phyloP scores from a whole-genome alignment of 768 basidiomycete genomes.

The Obba rivulosa region DNA sequence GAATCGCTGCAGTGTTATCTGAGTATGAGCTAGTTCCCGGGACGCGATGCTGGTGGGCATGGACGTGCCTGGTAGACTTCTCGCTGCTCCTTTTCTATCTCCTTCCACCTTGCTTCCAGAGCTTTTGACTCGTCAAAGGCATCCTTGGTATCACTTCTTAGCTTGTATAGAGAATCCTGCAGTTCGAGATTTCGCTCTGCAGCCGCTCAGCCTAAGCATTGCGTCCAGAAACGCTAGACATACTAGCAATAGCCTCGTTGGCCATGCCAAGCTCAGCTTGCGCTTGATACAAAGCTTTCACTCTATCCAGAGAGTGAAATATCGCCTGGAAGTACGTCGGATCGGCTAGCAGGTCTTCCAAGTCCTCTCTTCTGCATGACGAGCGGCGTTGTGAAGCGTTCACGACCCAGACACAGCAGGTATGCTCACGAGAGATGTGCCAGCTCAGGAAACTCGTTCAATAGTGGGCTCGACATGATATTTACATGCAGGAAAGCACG shows the following conservation, averaged over 20 bases:
- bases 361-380: slow-evolving; percentile 67
- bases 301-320: slow-evolving; percentile 72
- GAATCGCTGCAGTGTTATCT: slow-evolving; percentile 52
- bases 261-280: slow-evolving; percentile 77
- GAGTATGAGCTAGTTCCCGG: not conserved
- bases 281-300: slow-evolving; percentile 68
- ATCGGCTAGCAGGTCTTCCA: slow-evolving; percentile 85
- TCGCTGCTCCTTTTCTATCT: slow-evolving; percentile 81
- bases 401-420: not conserved
- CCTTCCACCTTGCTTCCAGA: slow-evolving; percentile 79
- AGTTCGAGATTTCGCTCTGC: slow-evolving; percentile 72
- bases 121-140: slow-evolving; percentile 84
- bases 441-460: slow-evolving; percentile 67
- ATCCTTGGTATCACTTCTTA: slow-evolving; percentile 79
- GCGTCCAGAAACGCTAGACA: slow-evolving; percentile 24
- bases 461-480: slow-evolving; percentile 19
- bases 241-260: slow-evolving; percentile 84
- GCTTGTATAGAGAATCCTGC: slow-evolving; percentile 67
- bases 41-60: not conserved
- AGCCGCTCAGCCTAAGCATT: not conserved
- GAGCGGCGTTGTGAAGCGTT: not conserved
- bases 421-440: slow-evolving; percentile 60
- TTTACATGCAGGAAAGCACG: no score
- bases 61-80: slow-evolving; percentile 76
- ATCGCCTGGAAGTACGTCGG: slow-evolving; percentile 82